Base-by-base conservation (phyloP, 352 stramenopile genomes). In the Blastocystis sp. region DNA sequence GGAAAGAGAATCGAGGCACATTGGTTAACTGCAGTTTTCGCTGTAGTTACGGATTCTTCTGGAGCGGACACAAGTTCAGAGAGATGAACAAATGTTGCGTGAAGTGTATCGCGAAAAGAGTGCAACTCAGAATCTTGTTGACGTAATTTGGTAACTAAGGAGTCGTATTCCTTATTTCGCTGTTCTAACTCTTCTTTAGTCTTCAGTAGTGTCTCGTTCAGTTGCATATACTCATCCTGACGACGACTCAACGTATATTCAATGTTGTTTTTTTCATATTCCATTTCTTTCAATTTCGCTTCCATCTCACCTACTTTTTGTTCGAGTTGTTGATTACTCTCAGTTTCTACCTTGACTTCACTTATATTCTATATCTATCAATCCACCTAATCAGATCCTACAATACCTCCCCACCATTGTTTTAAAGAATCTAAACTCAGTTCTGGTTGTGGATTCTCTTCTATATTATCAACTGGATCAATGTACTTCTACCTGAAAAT, bases 181-280 rank as follows among this genome's bases (percentile, higher is more conserved):
- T 40, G n/a, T n/a, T 27, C 73, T 9, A 42, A 4, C 15, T 84
- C 73, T n/a, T 30, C 33, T 37, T 84, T 84, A 27, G 68, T 27
- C 24, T 53, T 13, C 13, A 37, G 13, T 24, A 68, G 9, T 27
- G 73, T 69, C 13, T 66, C 53, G 24, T 40, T 84, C 22, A 84
- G n/a, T 15, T 22, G 33, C 1, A 84, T 68, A 35, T 54, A 66
- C 27, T 84, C 73, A 42, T 84, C 53, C 56, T 84, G 73, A 42
- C 73, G 73, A 54, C 73, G 73, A 66, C 73, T 84, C n/a, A 84
- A 57, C n/a, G 73, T 68, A 35, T 64, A 84, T 19, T 64, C 73
- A 22, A 64, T 42, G 5, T 84, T 84, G n/a, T 84, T 66, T 51
- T 84, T 84, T 51, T 84, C 73, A 9, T 54, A 37, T 35, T 84